Conservation (phyloP, 352 stramenopile species). For the Pythium graminicola region DNA sequence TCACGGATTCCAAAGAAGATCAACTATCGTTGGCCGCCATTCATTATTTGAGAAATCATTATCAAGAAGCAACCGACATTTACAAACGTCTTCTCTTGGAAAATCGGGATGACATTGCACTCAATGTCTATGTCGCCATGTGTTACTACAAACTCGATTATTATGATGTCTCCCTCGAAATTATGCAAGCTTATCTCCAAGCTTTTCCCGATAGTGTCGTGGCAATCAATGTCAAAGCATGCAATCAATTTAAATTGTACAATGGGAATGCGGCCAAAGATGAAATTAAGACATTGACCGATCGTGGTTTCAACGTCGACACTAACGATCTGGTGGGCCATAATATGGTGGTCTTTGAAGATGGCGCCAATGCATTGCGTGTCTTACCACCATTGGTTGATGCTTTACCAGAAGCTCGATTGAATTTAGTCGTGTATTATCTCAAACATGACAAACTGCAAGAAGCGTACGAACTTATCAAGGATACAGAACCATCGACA, state of each 20-base stretch:
- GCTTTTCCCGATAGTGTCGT: constrained; percentile 87
- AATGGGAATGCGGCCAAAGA: constrained; percentile 94
- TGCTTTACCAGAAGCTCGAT: constrained; percentile 88
- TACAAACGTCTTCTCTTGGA: constrained; percentile 95
- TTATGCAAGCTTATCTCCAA: constrained; percentile 94
- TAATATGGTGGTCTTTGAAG: constrained; percentile 95
- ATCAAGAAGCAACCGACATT: constrained; percentile 93
- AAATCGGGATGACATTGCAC: constrained; percentile 93
- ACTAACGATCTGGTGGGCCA: constrained; percentile 94
- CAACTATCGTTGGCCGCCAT: constrained; percentile 94
- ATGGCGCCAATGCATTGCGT: constrained; percentile 90
- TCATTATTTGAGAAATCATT: constrained; percentile 93
- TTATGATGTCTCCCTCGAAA: constrained; percentile 96
- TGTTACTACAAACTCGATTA: constrained; percentile 98
- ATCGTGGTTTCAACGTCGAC: constrained; percentile 86
- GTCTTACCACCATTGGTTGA: constrained; percentile 91
- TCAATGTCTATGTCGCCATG: constrained; percentile 98
- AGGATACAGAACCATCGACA: constrained; percentile 91
- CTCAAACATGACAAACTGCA: constrained; percentile 90
- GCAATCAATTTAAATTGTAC: constrained; percentile 96
- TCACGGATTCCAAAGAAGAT: constrained; percentile 90
- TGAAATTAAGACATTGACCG: constrained; percentile 89
- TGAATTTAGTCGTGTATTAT: constrained; percentile 95
- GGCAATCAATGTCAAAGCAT: constrained; percentile 95
- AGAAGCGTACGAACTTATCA: constrained; percentile 93